Evolutionary conservation across 306 rosid species (phyloP).

Genomic region (Rosa lucieae): DNA sequence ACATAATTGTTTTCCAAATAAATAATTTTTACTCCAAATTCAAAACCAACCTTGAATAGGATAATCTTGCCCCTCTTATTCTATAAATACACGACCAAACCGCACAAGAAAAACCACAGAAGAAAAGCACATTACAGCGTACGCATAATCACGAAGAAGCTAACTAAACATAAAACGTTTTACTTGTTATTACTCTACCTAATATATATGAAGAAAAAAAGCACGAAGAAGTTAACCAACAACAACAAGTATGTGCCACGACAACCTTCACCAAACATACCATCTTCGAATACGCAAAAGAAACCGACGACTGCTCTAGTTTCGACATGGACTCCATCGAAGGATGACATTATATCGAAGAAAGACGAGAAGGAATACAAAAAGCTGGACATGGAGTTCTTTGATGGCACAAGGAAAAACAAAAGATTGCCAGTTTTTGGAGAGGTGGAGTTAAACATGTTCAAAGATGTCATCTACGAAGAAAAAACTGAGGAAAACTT

Average conservation of each 20-base stretch:
- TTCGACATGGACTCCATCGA: neutral
- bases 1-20: neutral
- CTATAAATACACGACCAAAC: neutral
- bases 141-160: neutral
- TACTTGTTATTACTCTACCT: neutral
- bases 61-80: neutral
- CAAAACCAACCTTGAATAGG: neutral
- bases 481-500: neutral
- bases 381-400: neutral
- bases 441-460: neutral
- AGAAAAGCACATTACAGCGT: neutral
- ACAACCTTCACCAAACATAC: neutral
- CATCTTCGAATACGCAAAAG: neutral
- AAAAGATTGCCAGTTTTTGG: constrained; percentile 4
- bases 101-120: neutral
- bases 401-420: neutral
- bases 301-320: neutral
- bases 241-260: neutral
- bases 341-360: neutral
- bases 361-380: neutral
- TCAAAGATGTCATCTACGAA: neutral
- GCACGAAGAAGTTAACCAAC: neutral
- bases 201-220: neutral
- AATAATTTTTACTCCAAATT: neutral
- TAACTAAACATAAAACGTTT: neutral